Conservation (phyloP, 202 grass and related monocot genomes). For the Saccharum hybrid region DNA sequence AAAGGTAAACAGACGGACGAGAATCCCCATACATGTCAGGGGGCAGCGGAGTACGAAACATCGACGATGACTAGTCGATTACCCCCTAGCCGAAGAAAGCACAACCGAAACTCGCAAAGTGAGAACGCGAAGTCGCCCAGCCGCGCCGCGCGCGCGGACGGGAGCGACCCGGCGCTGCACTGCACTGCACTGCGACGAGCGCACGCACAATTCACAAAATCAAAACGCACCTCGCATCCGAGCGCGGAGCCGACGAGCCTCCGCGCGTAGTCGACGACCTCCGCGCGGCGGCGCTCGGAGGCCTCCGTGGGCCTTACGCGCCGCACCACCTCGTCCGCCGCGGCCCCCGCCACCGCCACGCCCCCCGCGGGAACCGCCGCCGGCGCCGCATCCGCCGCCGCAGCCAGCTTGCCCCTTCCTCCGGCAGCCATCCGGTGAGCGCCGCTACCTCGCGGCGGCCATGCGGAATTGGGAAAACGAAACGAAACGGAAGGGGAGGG, state of each 20-base stretch:
- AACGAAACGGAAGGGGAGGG: background rate
- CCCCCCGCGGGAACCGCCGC: conserved; percentile 44
- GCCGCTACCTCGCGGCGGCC: conserved; percentile 35
- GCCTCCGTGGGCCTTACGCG: conserved; percentile 71
- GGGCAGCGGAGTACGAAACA: background rate
- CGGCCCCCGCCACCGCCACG: conserved; percentile 43
- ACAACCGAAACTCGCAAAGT: background rate
- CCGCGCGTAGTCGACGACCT: conserved; percentile 61
- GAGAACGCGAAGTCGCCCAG: background rate
- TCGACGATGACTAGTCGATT: background rate
- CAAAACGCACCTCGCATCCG: conserved; percentile 55
- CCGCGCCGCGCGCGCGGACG: background rate
- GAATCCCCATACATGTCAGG: conserved; percentile 29
- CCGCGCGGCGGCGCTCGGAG: conserved; percentile 60
- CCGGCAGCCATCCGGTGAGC: conserved; percentile 6
- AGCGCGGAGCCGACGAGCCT: conserved; percentile 67
- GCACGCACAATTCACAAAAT: background rate
- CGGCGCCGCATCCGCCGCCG: too few relatives aligned
- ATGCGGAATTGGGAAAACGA: conserved; percentile 20
- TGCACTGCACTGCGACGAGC: background rate
- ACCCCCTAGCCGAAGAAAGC: background rate
- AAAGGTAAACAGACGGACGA: conserved; percentile 12
- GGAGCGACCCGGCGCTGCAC: background rate
- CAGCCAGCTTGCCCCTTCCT: conserved; percentile 29
- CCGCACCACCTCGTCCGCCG: conserved; percentile 59